Conservation (phyloP, 1,139 yeast genomes). For the Torulaspora pretoriensis region DNA sequence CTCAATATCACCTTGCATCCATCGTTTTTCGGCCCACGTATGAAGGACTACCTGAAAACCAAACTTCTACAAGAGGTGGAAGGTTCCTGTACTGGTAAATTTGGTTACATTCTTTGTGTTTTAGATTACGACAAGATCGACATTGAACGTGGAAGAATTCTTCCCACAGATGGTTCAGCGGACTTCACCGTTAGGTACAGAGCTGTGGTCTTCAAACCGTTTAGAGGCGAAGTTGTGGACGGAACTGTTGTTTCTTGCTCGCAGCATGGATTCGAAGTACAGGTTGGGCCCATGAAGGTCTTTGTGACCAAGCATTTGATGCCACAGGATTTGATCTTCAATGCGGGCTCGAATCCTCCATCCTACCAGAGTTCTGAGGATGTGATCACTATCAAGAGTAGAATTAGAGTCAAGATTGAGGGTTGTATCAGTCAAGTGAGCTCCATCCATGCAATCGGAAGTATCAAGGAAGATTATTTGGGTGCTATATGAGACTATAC, state of each 20-base stretch:
- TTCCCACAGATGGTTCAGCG: constrained; percentile 90
- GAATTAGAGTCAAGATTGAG: constrained; percentile 89
- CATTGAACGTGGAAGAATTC: constrained; percentile 88
- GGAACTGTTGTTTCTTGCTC: constrained; percentile 93
- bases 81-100: constrained; percentile 98
- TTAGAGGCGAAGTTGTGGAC: constrained; percentile 97
- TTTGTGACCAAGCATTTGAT: constrained; percentile 92
- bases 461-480: constrained; percentile 93
- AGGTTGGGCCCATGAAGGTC: constrained; percentile 94
- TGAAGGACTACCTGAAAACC: constrained; percentile 88
- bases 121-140: constrained; percentile 92
- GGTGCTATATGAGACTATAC: constrained; percentile 56
- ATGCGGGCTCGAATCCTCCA: constrained; percentile 96
- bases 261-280: constrained; percentile 96
- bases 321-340: constrained; percentile 90
- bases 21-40: constrained; percentile 94
- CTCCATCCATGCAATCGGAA: constrained; percentile 94
- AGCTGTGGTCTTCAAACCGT: constrained; percentile 98
- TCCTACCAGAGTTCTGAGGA: constrained; percentile 97
- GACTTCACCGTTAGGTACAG: constrained; percentile 94
- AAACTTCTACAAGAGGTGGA: constrained; percentile 92
- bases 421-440: constrained; percentile 98
- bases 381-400: constrained; percentile 87
- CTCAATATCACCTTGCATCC: constrained; percentile 92
- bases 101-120: constrained; percentile 95